These are phyloP conservation scores for Lactifluus echinatus DNA, from an alignment of 768 basidiomycete species.

Conservation along the genomic window DNA sequence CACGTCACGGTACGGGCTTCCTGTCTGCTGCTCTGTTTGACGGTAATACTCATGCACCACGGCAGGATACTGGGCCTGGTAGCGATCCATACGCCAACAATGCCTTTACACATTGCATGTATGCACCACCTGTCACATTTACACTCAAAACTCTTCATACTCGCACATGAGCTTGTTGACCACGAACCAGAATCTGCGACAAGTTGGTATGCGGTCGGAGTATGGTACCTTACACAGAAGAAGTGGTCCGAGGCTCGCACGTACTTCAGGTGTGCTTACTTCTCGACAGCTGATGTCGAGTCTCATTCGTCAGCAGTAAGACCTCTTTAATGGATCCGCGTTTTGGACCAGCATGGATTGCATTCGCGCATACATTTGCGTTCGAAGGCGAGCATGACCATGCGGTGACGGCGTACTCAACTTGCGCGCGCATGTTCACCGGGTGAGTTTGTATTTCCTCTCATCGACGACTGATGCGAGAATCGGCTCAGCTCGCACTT, in stretches of 20 bases:
- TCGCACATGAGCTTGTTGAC: conserved; percentile 94
- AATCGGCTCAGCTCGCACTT: conserved; percentile 74
- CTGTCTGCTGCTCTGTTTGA: not conserved
- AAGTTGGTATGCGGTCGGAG: conserved; percentile 97
- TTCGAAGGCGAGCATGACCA: conserved; percentile 98
- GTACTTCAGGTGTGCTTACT: conserved; percentile 78
- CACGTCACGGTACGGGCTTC: conserved; percentile 55
- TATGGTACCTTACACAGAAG: conserved; percentile 85
- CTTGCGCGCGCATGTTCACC: conserved; percentile 89
- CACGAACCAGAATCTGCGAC: conserved; percentile 86
- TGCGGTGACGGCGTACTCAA: conserved; percentile 96
- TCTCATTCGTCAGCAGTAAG: conserved; percentile 48
- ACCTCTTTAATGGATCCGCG: conserved; percentile 94
- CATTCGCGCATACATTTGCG: conserved; percentile 96
- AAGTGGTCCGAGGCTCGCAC: conserved; percentile 90
- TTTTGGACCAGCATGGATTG: conserved; percentile 94
- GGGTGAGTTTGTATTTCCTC: conserved; percentile 48
- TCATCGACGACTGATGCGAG: conserved; percentile 1
- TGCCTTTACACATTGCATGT: conserved; percentile 94
- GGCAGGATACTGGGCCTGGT: conserved; percentile 75
- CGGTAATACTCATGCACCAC: not conserved
- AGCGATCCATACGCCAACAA: conserved; percentile 79
- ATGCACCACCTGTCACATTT: conserved; percentile 93
- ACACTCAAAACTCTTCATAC: conserved; percentile 88
- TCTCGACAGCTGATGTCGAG: not conserved